A percentile compares a stretch with the other conserved stretches of the same genome.
These are phyloP conservation scores for Botrytis galanthina DNA, from an alignment of 2,329 filamentous ascomycete genomes.

Conservation along the genomic window DNA sequence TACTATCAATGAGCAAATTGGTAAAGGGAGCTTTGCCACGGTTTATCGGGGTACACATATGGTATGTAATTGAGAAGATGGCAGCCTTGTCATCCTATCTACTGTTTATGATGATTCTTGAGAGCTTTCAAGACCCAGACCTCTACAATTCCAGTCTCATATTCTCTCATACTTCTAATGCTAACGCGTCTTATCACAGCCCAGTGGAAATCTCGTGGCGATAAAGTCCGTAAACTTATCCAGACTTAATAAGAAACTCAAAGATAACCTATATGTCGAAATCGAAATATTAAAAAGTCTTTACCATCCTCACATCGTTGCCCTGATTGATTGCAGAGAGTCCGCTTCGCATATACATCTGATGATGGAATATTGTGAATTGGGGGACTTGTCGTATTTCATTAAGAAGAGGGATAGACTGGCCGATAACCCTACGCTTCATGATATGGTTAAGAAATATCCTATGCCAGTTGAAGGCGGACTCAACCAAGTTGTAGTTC, in stretches of 20 bases:
- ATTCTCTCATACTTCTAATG: constrained; percentile 22
- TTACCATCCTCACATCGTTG: constrained; percentile 94
- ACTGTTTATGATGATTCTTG: not conserved
- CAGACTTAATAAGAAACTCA: constrained; percentile 92
- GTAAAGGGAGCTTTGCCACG: constrained; percentile 95
- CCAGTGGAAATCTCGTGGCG: constrained; percentile 77
- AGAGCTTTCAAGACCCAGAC: not conserved
- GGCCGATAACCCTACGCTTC: constrained; percentile 73
- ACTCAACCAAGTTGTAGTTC: constrained; percentile 93
- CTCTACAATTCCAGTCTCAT: not conserved
- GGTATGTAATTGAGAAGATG: constrained; percentile 51
- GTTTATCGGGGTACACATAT: constrained; percentile 86
- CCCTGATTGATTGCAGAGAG: constrained; percentile 91
- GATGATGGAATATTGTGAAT: constrained; percentile 97
- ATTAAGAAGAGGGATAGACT: constrained; percentile 91
- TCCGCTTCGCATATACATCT: constrained; percentile 86
- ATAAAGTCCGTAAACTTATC: constrained; percentile 94
- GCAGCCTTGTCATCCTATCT: not conserved
- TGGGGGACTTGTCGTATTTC: constrained; percentile 91
- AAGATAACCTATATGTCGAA: constrained; percentile 92
- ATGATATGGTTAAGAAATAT: constrained; percentile 91
- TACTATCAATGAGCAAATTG: constrained; percentile 82
- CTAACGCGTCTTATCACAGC: constrained; percentile 48
- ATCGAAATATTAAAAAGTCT: constrained; percentile 93
- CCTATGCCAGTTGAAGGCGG: constrained; percentile 79